A percentile compares a stretch with the other conserved stretches of the same genome.
Evolutionary conservation across 257 asterid species (phyloP).

Genomic region (Oldenlandia corymbosa): DNA sequence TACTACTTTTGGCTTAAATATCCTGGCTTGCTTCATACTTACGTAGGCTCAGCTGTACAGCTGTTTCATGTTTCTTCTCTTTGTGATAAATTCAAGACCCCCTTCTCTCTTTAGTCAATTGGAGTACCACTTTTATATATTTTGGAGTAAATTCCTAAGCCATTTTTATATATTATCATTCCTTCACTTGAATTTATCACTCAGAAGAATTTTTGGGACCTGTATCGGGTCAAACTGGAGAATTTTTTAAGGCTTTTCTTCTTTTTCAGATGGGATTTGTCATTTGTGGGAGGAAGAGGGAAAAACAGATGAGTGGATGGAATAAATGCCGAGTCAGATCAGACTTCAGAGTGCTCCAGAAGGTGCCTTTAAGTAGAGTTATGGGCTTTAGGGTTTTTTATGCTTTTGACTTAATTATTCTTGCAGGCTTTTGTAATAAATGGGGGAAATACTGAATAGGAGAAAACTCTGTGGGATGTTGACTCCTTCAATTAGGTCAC

Average conservation of each 20-base stretch:
- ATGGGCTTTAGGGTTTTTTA: constrained; percentile 48
- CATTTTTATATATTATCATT: not conserved
- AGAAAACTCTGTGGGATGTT: constrained; percentile 12
- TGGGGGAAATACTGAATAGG: constrained; percentile 11
- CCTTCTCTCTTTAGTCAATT: not conserved
- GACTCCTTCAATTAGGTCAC: constrained; percentile 19
- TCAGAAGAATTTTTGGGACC: constrained; percentile 11
- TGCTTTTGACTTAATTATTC: constrained; percentile 37
- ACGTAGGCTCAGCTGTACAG: not conserved
- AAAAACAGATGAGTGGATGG: constrained; percentile 24
- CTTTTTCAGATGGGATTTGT: constrained; percentile 23
- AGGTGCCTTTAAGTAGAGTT: constrained; percentile 24
- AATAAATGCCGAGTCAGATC: constrained; percentile 39
- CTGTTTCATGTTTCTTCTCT: constrained; percentile 1
- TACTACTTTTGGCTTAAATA: no score
- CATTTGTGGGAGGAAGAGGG: not conserved
- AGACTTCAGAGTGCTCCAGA: constrained; percentile 19
- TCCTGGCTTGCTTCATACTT: not conserved
- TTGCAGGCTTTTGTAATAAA: constrained; percentile 52
- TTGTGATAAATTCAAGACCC: not conserved
- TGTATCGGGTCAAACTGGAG: constrained; percentile 11
- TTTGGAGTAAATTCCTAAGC: not conserved
- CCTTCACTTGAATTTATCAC: not conserved
- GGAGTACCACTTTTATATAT: not conserved
- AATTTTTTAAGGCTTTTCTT: not conserved